phyloP scores from a whole-genome alignment of 2,329 filamentous ascomycete genomes.

The Colletotrichum brevisporum region DNA sequence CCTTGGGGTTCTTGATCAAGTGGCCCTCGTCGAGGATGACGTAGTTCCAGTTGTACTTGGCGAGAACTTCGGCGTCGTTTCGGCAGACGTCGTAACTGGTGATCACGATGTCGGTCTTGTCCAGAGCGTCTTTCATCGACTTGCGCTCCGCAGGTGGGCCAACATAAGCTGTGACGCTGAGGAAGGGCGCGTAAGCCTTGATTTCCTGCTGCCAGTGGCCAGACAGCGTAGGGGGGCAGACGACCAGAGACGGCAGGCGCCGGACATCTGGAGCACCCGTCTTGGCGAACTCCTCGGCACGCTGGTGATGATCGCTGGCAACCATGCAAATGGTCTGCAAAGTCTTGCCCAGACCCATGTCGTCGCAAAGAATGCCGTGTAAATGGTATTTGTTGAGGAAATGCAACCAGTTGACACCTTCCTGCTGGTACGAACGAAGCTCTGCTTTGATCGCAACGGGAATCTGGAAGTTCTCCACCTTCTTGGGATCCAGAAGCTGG shows the following conservation, averaged over 20 bases:
- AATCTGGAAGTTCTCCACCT: slow-evolving; percentile 93
- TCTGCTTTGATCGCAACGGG: slow-evolving; percentile 98
- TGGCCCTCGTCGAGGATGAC: slow-evolving; percentile 97
- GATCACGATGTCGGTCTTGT: slow-evolving; percentile 90
- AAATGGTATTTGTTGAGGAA: slow-evolving; percentile 99
- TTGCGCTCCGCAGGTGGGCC: slow-evolving; percentile 87
- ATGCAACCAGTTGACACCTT: slow-evolving; percentile 98
- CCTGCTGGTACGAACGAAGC: slow-evolving; percentile 96
- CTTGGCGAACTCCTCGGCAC: slow-evolving; percentile 89
- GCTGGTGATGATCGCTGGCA: slow-evolving; percentile 94
- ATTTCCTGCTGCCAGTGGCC: slow-evolving; percentile 99
- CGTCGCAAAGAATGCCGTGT: slow-evolving; percentile 97
- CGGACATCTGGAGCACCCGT: slow-evolving; percentile 84
- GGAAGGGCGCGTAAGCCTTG: slow-evolving; percentile 93
- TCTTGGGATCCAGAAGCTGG: slow-evolving; percentile 96
- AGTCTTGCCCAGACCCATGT: slow-evolving; percentile 99
- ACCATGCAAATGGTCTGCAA: slow-evolving; percentile 98
- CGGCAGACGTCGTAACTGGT: slow-evolving; percentile 98
- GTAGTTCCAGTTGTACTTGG: slow-evolving; percentile 94
- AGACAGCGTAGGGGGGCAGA: slow-evolving; percentile 95
- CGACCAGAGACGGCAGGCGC: slow-evolving; percentile 89
- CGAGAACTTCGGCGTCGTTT: slow-evolving; percentile 90
- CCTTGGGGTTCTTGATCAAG: slow-evolving; percentile 98
- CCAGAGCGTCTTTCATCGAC: slow-evolving; percentile 77
- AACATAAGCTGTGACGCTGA: slow-evolving; percentile 90